Evolutionary conservation across 805 yeast species (phyloP), one percentile per base, ranked within the genome.

Genomic region (Yamadazyma tumulicola): DNA sequence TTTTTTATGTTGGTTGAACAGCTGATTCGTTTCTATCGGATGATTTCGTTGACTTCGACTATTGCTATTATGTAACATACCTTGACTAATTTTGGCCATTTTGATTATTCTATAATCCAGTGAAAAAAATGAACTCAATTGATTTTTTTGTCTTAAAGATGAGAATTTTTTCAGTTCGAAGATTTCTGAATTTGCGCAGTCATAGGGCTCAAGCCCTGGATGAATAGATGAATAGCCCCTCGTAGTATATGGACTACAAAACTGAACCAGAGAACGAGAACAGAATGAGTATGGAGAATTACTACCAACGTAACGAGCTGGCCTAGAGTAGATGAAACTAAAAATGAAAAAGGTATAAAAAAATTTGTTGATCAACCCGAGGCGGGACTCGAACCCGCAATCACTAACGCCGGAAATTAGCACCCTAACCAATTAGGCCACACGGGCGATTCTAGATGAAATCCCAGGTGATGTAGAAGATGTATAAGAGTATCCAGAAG

Each of bases 371-470:
- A 41, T 21, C 29, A 69, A 67, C 77, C 77, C 81, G 70, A 67
- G 79, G 80, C 79, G 80, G 81, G 82, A 76, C 78, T 76, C 81
- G 82, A 76, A 76, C 82, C 79, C 82, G 78, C 81, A 75, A 76
- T 76, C 82, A 66, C 69, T 64, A 68, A 69, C 75, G 63, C 81
- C 82, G 82, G 82, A 76, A 67, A 73, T 73, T 74, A 69, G 75
- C 74, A 77, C 80, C 81, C 74, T 76, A 74, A 76, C 81, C 82
- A 74, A 64, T 75, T 76, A 75, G 81, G 80, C 82, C 81, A 76
- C 79, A 67, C 69, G 79, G 77, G 78, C 79, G 32, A 36, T 34
- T 46, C 31, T 29, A 31, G 27, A n/a, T n/a, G n/a, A n/a, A n/a
- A n/a, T n/a, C n/a, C n/a, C n/a, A n/a, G n/a, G n/a, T n/a, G n/a